Conservation (phyloP, 306 rosid species). For the Acacia confusa region DNA sequence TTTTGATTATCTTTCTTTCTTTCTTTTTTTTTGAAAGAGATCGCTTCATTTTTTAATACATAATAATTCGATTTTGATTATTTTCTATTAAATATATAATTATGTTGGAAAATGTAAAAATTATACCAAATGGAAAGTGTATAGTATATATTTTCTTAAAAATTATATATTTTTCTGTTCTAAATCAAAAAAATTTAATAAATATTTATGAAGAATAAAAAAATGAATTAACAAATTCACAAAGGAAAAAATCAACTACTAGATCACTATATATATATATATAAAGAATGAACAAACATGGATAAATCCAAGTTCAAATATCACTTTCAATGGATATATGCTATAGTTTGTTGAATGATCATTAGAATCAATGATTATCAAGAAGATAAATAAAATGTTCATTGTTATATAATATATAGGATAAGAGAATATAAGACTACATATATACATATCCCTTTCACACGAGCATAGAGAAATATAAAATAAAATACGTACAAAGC, state of each 20-base stretch:
- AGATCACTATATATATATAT: background rate
- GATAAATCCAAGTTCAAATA: background rate
- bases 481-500: background rate
- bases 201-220: background rate
- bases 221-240: background rate
- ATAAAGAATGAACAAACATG: conserved; percentile 11
- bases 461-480: conserved; percentile 21
- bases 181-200: background rate
- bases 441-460: conserved; percentile 24
- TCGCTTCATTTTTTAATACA: background rate
- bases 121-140: background rate
- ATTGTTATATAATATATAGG: background rate
- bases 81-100: background rate
- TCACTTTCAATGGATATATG: conserved; percentile 23
- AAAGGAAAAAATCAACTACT: background rate
- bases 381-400: background rate
- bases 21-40: background rate
- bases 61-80: background rate
- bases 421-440: background rate
- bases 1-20: background rate
- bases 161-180: background rate
- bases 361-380: background rate
- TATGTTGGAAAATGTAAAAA: background rate
- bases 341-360: conserved; percentile 4
- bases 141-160: background rate